Evolutionary conservation across 2,329 filamentous ascomycete species (phyloP).

Genomic region (Hypoxylon sp.): DNA sequence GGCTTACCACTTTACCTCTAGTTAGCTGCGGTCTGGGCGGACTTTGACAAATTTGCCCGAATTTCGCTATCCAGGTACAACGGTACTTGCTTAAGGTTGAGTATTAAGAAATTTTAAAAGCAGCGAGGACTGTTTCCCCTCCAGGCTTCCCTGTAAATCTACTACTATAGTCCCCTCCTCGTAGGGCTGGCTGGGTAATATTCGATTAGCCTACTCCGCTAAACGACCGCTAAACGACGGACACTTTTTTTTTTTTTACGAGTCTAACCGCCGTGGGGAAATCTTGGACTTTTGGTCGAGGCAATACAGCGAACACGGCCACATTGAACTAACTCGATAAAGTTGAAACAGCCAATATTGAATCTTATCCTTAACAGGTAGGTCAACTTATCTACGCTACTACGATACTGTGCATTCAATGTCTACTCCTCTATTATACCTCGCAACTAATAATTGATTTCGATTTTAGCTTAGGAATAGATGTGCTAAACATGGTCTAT

Average conservation of each 20-base stretch:
- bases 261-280: slow-evolving; percentile 26
- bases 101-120: slow-evolving; percentile 36
- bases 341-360: not conserved
- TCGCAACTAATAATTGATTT: not conserved
- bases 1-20: not conserved
- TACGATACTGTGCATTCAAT: too few relatives aligned
- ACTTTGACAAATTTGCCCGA: slow-evolving; percentile 43
- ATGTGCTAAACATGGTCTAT: slow-evolving; percentile 5
- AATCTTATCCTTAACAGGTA: slow-evolving; percentile 3
- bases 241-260: slow-evolving; percentile 27
- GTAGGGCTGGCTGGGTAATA: slow-evolving; percentile 45
- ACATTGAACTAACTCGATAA: not conserved
- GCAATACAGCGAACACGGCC: slow-evolving; percentile 5
- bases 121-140: slow-evolving; percentile 27
- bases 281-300: not conserved
- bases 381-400: not conserved
- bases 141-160: slow-evolving; percentile 7
- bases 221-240: slow-evolving; percentile 20
- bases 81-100: slow-evolving; percentile 4
- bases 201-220: slow-evolving; percentile 40
- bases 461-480: slow-evolving; percentile 6
- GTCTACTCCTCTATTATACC: not conserved
- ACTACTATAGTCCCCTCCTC: slow-evolving; percentile 10
- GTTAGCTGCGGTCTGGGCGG: slow-evolving; percentile 5
- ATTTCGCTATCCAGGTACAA: slow-evolving; percentile 24